Evolutionary conservation across 2,329 filamentous ascomycete species (phyloP).

Genomic region (Paraphoma chrysanthemicola): DNA sequence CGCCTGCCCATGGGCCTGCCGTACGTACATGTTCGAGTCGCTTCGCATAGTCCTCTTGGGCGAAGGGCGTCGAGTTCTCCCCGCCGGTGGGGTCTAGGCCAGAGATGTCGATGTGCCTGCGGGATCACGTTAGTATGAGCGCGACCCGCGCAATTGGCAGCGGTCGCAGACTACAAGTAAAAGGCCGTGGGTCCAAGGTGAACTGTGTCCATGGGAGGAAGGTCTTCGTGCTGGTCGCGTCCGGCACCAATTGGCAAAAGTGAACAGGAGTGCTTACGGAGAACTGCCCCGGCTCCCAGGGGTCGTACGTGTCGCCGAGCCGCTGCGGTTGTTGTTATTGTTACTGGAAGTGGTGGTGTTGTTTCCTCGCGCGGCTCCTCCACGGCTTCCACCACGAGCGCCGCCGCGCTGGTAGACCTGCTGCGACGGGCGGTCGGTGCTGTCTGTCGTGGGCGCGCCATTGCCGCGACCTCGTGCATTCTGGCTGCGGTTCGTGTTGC

Average conservation of each 20-base stretch:
- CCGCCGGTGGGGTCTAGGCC: constrained; percentile 6
- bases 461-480: constrained; percentile 24
- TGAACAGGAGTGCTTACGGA: constrained; percentile 15
- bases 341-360: not conserved
- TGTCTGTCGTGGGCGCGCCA: constrained; percentile 13
- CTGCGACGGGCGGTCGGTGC: constrained; percentile 17
- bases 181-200: not conserved
- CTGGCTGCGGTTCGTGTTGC: constrained; percentile 9
- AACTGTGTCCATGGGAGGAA: not conserved
- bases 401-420: constrained; percentile 10
- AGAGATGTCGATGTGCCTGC: constrained; percentile 13
- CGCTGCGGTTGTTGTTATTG: constrained; percentile 12
- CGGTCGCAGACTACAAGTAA: constrained; percentile 4
- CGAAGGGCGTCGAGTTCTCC: constrained; percentile 30
- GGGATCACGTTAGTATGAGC: constrained; percentile 25
- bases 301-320: not conserved
- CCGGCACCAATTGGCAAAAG: constrained; percentile 5
- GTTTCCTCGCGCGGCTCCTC: constrained; percentile 3
- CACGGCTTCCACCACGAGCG: not conserved
- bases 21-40: constrained; percentile 34
- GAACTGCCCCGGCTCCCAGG: constrained; percentile 3
- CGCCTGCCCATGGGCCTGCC: not conserved
- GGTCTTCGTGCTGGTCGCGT: not conserved
- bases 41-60: constrained; percentile 29
- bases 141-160: constrained; percentile 23